phyloP scores from a whole-genome alignment of 805 yeast genomes.

The Kregervanrija fluxuum region DNA sequence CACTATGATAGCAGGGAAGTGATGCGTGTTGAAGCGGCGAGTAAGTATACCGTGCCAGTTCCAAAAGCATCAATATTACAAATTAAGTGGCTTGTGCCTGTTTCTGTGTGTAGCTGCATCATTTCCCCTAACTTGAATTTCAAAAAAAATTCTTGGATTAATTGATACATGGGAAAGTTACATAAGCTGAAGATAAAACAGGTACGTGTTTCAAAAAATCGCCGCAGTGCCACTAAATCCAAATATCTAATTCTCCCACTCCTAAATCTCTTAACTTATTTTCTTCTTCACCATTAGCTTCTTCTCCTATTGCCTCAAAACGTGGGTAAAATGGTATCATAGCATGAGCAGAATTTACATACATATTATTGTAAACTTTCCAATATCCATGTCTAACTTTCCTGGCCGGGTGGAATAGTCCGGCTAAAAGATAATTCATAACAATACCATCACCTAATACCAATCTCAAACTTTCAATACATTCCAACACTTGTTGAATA shows the following conservation, averaged over 20 bases:
- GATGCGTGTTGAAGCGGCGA: no score
- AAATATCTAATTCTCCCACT: slow-evolving; percentile 25
- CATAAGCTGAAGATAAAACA: no score
- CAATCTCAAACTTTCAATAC: slow-evolving; percentile 63
- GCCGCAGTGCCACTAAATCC: slow-evolving; percentile 15
- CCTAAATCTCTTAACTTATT: slow-evolving; percentile 18
- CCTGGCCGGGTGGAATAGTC: slow-evolving; percentile 88
- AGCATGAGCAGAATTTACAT: slow-evolving; percentile 65
- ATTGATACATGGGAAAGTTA: no score
- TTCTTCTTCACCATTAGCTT: slow-evolving; percentile 6
- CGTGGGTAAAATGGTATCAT: slow-evolving; percentile 79
- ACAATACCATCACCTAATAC: slow-evolving; percentile 73
- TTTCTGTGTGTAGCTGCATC: no score
- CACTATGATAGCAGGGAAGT: no score
- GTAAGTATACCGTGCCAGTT: no score
- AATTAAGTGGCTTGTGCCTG: no score
- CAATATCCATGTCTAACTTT: slow-evolving; percentile 82
- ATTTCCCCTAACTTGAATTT: no score
- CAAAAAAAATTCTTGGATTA: no score
- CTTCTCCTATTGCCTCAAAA: slow-evolving; percentile 28
- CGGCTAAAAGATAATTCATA: slow-evolving; percentile 75
- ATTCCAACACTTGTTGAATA: slow-evolving; percentile 71
- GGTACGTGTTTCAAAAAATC: neutral
- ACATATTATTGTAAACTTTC: slow-evolving; percentile 72
- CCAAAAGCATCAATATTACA: no score